These are phyloP conservation scores for Lizonia empirigonia DNA, from an alignment of 2,329 filamentous ascomycete genomes.

Conservation along the genomic window DNA sequence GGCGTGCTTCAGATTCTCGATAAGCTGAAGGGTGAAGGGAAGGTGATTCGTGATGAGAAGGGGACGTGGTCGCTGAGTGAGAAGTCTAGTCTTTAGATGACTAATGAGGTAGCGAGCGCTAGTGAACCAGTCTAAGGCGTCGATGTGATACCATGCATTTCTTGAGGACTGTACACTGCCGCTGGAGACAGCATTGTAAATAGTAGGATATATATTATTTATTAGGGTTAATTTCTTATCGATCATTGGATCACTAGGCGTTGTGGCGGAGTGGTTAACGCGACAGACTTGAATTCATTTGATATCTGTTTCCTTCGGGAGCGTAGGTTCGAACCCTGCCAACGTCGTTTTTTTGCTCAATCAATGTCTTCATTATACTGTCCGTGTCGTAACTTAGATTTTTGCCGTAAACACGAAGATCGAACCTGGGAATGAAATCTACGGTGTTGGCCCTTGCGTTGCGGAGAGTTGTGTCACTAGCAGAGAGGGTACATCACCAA, in stretches of 20 bases:
- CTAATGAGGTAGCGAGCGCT: conserved; percentile 13
- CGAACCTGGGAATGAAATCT: too few species aligned
- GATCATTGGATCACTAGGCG: conserved; percentile 29
- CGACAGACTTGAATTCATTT: conserved; percentile 49
- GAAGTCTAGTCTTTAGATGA: conserved; percentile 40
- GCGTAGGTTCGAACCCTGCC: conserved; percentile 49
- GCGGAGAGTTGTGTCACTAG: too few species aligned
- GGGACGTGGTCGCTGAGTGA: conserved; percentile 44
- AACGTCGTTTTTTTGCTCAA: conserved; percentile 16
- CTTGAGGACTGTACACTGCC: not conserved
- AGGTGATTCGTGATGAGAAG: conserved; percentile 54
- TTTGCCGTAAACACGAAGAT: too few species aligned
- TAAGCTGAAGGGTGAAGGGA: conserved; percentile 79
- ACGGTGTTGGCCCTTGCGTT: too few species aligned
- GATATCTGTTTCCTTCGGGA: conserved; percentile 38
- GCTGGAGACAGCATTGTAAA: too few species aligned
- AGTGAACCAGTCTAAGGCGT: not conserved
- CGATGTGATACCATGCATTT: not conserved
- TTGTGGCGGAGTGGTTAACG: conserved; percentile 52
- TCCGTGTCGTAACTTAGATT: conserved; percentile 18
- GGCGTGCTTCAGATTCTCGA: conserved; percentile 78
- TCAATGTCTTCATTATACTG: not conserved
- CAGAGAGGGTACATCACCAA: too few species aligned
- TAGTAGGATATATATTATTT: too few species aligned
- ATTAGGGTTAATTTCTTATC: not conserved